Evolutionary conservation across 2,329 filamentous ascomycete genomes (phyloP).

Genomic region (Exophiala alcalophila): DNA sequence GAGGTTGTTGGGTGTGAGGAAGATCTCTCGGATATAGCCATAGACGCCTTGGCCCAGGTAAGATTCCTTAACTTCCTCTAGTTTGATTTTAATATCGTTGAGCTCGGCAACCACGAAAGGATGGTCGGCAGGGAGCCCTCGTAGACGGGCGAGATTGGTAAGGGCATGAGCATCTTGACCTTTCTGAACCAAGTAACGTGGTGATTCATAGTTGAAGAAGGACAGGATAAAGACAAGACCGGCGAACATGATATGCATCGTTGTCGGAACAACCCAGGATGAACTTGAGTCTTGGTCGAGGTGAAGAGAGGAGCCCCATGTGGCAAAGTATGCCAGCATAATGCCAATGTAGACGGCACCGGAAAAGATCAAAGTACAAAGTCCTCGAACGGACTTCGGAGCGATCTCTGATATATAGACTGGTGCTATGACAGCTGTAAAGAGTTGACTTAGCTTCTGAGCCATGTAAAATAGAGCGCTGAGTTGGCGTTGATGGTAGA

Average conservation of each 20-base stretch:
- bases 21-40: conserved; percentile 45
- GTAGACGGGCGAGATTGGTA: conserved; percentile 53
- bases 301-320: conserved; percentile 52
- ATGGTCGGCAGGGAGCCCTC: conserved; percentile 58
- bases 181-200: conserved; percentile 66
- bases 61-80: conserved; percentile 70
- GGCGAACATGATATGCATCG: conserved; percentile 74
- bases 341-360: conserved; percentile 74
- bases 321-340: conserved; percentile 66
- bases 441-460: no score
- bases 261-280: conserved; percentile 64
- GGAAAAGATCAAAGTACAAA: conserved; percentile 70
- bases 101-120: conserved; percentile 63
- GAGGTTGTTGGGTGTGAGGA: conserved; percentile 57
- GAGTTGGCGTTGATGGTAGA: no score
- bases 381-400: conserved; percentile 65
- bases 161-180: conserved; percentile 53
- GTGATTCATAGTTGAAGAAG: conserved; percentile 67
- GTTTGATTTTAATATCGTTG: conserved; percentile 60
- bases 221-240: conserved; percentile 67
- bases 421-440: conserved; percentile 51
- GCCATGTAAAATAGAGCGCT: no score
- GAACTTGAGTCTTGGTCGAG: conserved; percentile 45
- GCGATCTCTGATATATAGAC: conserved; percentile 72
- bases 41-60: conserved; percentile 63